Conservation (phyloP, 163 green algal species). For the Chlamydomonas reinhardtii region DNA sequence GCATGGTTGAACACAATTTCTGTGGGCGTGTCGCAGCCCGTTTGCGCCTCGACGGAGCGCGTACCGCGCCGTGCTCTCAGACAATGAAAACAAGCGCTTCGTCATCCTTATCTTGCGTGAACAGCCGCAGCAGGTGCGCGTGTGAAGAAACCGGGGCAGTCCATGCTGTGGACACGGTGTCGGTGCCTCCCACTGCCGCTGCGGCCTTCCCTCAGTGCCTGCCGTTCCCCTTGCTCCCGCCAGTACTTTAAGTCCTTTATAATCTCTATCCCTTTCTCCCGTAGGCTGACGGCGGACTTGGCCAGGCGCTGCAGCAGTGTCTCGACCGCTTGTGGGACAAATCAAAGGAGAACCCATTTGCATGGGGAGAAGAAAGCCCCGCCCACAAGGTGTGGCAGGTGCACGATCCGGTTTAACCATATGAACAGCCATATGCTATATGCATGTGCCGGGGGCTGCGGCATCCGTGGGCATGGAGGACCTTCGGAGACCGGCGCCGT, state of each 20-base stretch:
- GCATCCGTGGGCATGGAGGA: no score
- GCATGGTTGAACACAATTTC: background rate
- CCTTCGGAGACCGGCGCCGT: no score
- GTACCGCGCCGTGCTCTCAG: conserved; percentile 25
- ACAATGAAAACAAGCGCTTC: conserved; percentile 42
- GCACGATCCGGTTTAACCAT: background rate
- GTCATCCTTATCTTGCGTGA: conserved; percentile 28
- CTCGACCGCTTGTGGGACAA: background rate
- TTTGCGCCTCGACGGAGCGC: background rate
- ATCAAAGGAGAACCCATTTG: conserved; percentile 24
- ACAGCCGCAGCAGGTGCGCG: conserved; percentile 13
- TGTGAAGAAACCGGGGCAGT: background rate
- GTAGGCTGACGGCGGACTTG: conserved; percentile 12
- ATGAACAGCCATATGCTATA: background rate
- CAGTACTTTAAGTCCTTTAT: no score
- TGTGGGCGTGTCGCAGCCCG: background rate
- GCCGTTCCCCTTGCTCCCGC: no score
- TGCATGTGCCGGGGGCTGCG: no score
- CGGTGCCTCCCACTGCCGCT: no score
- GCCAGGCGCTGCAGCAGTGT: conserved; percentile 19
- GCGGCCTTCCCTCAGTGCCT: no score
- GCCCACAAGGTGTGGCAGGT: background rate
- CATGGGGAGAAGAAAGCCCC: conserved; percentile 22
- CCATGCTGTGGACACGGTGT: no score
- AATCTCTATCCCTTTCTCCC: background rate